Evolutionary conservation across 2,329 filamentous ascomycete genomes (phyloP).

Genomic region (Harringtonia aguacate): DNA sequence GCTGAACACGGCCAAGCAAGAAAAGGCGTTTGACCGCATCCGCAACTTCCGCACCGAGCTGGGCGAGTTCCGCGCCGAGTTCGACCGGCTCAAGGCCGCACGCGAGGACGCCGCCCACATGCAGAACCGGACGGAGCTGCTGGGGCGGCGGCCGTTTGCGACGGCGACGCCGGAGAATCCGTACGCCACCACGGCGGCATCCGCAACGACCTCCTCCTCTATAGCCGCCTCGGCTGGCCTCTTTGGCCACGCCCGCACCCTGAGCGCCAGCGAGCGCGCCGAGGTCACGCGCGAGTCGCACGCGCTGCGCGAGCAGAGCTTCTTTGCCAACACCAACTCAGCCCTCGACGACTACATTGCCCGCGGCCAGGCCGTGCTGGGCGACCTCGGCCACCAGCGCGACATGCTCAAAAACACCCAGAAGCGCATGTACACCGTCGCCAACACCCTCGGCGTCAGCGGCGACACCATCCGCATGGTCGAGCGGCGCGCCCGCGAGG

Average conservation of each 20-base stretch:
- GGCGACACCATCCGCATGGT: constrained; percentile 97
- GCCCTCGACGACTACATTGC: constrained; percentile 93
- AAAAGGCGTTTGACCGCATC: constrained; percentile 78
- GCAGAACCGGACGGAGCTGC: constrained; percentile 64
- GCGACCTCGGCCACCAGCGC: constrained; percentile 78
- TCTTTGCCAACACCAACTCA: constrained; percentile 70
- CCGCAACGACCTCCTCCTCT: constrained; percentile 1
- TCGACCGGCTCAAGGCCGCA: constrained; percentile 66
- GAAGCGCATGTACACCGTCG: constrained; percentile 79
- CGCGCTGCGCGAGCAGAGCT: constrained; percentile 79
- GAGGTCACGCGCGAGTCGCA: constrained; percentile 55
- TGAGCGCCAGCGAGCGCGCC: constrained; percentile 26
- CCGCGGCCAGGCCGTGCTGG: constrained; percentile 77
- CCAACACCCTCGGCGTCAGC: constrained; percentile 85
- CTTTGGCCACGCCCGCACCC: constrained; percentile 26
- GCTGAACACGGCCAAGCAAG: constrained; percentile 80
- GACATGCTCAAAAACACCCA: constrained; percentile 96
- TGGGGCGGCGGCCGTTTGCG: constrained; percentile 77
- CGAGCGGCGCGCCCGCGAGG: constrained; percentile 79
- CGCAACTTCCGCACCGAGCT: constrained; percentile 79
- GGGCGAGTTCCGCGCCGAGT: constrained; percentile 64
- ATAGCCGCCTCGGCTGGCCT: constrained; percentile 13
- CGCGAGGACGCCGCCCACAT: constrained; percentile 62
- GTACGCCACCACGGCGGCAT: constrained; percentile 51
- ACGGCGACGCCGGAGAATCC: constrained; percentile 80